phyloP scores from a whole-genome alignment of 2,329 filamentous ascomycete genomes.

The Neofusicoccum sp. region DNA sequence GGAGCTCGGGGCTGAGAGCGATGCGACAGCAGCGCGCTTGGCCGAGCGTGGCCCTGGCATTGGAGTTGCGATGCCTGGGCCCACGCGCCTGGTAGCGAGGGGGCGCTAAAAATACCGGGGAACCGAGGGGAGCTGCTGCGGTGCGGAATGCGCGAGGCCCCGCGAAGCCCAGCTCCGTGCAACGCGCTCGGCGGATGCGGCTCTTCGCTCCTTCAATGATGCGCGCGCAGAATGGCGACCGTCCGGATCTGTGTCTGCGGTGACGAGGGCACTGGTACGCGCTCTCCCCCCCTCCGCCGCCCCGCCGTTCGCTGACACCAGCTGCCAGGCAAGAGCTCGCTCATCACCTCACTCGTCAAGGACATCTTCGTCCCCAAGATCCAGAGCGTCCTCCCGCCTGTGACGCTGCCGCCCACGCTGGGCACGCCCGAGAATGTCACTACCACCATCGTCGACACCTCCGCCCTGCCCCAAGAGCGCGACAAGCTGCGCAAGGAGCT shows the following conservation, averaged over 20 bases:
- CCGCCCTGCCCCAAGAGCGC: conserved; percentile 88
- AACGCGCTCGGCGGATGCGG: neutral
- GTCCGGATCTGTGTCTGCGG: conserved; percentile 93
- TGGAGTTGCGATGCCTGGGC: neutral
- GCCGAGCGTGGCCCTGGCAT: conserved; percentile 13
- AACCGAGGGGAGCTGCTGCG: conserved; percentile 1
- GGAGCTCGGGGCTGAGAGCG: conserved; percentile 9
- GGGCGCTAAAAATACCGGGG: neutral
- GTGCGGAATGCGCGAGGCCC: neutral
- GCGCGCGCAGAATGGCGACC: conserved; percentile 26
- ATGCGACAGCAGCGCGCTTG: neutral
- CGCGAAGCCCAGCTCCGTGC: conserved; percentile 10
- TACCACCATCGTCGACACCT: conserved; percentile 96
- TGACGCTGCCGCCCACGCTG: conserved; percentile 89
- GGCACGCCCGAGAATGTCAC: conserved; percentile 95
- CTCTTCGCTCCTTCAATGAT: conserved; percentile 18
- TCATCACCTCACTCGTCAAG: conserved; percentile 94
- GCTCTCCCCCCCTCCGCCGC: neutral
- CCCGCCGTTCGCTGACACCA: conserved; percentile 1
- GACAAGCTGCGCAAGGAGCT: conserved; percentile 90
- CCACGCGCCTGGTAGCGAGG: neutral
- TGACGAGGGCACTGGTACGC: conserved; percentile 79
- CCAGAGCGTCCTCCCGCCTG: conserved; percentile 87
- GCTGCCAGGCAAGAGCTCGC: conserved; percentile 41
- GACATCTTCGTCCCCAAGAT: conserved; percentile 97